Percentiles rank a stretch among this genome's conserved stretches.
These are phyloP conservation scores for Exophiala spinifera DNA, from an alignment of 2,329 filamentous ascomycete genomes.

Conservation along the genomic window DNA sequence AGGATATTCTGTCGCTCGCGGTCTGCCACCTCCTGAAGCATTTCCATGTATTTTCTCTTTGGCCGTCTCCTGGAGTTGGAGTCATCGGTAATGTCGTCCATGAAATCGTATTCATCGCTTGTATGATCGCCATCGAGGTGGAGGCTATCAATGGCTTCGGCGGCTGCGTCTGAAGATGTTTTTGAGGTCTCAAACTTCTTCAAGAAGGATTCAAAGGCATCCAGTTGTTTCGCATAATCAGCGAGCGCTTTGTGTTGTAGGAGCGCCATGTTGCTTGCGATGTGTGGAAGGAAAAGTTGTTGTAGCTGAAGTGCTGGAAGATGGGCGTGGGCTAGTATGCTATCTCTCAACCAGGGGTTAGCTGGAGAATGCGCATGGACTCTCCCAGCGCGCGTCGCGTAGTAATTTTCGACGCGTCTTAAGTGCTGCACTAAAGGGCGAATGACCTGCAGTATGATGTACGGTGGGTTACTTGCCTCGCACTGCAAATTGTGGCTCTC, in stretches of 20 bases:
- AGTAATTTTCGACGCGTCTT: too few relatives aligned
- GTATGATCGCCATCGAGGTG: constrained; percentile 82
- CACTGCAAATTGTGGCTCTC: not conserved
- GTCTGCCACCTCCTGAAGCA: constrained; percentile 84
- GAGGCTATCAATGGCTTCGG: constrained; percentile 78
- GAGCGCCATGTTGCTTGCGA: constrained; percentile 68
- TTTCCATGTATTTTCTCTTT: constrained; percentile 81
- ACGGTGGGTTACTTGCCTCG: not conserved
- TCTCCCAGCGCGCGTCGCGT: too few relatives aligned
- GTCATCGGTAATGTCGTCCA: constrained; percentile 73
- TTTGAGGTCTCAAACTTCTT: constrained; percentile 76
- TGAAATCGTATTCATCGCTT: constrained; percentile 88
- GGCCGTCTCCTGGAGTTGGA: constrained; percentile 53
- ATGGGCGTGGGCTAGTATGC: too few relatives aligned
- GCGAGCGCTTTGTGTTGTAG: constrained; percentile 74
- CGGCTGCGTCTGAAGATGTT: constrained; percentile 63
- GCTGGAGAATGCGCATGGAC: too few relatives aligned
- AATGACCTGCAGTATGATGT: too few relatives aligned
- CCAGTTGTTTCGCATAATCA: constrained; percentile 82
- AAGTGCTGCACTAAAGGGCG: too few relatives aligned
- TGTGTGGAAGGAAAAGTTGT: not conserved
- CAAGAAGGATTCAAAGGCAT: constrained; percentile 80
- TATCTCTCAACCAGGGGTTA: too few relatives aligned
- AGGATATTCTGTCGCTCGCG: constrained; percentile 71
- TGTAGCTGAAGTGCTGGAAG: constrained; percentile 5